phyloP scores from a whole-genome alignment of 805 yeast species.

The Nakazawaea ambrosiae region DNA sequence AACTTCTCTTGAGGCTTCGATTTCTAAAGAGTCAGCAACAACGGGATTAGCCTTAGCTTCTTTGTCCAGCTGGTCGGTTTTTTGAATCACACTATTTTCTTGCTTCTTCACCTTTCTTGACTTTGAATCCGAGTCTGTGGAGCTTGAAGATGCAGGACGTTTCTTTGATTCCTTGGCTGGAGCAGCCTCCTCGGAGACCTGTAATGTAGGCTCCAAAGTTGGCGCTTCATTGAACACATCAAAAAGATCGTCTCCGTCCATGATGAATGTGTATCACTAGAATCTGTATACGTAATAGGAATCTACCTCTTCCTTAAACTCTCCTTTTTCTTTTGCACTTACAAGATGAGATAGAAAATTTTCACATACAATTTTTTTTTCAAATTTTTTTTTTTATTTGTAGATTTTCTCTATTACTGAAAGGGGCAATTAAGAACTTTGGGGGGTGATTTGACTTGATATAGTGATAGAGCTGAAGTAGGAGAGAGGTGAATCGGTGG shows the following conservation, averaged over 20 bases:
- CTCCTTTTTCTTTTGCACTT: neutral
- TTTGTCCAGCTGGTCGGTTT: conserved; percentile 21
- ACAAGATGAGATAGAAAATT: no score
- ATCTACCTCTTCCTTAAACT: neutral
- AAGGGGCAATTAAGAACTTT: no score
- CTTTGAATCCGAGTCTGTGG: conserved; percentile 12
- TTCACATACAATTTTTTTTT: no score
- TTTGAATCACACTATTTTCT: conserved; percentile 18
- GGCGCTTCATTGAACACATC: conserved; percentile 58
- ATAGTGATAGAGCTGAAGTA: no score
- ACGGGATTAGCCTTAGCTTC: conserved; percentile 51
- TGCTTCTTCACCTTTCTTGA: conserved; percentile 22
- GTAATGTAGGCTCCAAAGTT: conserved; percentile 20
- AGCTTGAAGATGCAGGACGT: conserved; percentile 12
- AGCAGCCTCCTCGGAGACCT: conserved; percentile 4
- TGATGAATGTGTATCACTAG: neutral
- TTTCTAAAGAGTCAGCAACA: conserved; percentile 81
- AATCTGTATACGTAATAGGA: no score
- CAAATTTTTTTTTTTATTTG: no score
- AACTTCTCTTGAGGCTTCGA: conserved; percentile 85
- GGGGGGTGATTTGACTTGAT: no score
- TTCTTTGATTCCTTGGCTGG: conserved; percentile 15
- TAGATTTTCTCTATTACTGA: no score
- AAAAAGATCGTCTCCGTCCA: conserved; percentile 44
- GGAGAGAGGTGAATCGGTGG: no score